Evolutionary conservation across 2,329 filamentous ascomycete species (phyloP).

Genomic region (Graphilbum ipis-grandicollis): DNA sequence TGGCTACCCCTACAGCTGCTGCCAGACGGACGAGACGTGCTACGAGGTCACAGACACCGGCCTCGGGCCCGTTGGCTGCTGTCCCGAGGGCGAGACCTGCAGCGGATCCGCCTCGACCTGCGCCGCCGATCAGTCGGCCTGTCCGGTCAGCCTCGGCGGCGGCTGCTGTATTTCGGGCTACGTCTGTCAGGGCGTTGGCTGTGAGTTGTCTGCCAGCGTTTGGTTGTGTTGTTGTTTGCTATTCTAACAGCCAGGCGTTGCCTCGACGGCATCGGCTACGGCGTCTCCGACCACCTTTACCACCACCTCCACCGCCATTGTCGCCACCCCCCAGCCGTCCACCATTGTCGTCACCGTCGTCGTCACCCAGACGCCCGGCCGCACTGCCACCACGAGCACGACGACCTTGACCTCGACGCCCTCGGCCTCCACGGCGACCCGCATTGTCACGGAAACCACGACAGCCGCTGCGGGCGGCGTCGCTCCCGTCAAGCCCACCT

Average conservation of each 20-base stretch:
- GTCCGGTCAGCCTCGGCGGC: conserved; percentile 46
- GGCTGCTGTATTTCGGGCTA: conserved; percentile 63
- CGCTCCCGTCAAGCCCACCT: conserved; percentile 30
- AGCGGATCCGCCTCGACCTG: conserved; percentile 46
- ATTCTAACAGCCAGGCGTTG: conserved; percentile 19
- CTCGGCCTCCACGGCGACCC: conserved; percentile 6
- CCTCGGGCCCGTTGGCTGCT: conserved; percentile 57
- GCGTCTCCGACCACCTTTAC: conserved; percentile 5
- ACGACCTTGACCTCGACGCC: conserved; percentile 21
- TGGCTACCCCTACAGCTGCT: conserved; percentile 55
- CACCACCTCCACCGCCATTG: conserved; percentile 1
- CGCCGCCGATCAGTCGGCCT: conserved; percentile 42
- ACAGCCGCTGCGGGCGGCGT: conserved; percentile 14
- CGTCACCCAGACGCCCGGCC: conserved; percentile 18
- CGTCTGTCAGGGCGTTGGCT: conserved; percentile 51
- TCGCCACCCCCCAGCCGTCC: conserved; percentile 17
- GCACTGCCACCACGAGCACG: conserved; percentile 13
- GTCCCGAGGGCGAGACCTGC: conserved; percentile 47
- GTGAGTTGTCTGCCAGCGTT: conserved; percentile 25
- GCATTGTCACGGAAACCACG: conserved; percentile 17
- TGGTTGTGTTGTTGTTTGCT: conserved; percentile 14
- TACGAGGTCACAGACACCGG: conserved; percentile 43
- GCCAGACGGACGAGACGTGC: conserved; percentile 47
- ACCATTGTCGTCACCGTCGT: conserved; percentile 24
- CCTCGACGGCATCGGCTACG: conserved; percentile 14